phyloP scores from a whole-genome alignment of 768 basidiomycete genomes.

The Phaeotremella skinneri region DNA sequence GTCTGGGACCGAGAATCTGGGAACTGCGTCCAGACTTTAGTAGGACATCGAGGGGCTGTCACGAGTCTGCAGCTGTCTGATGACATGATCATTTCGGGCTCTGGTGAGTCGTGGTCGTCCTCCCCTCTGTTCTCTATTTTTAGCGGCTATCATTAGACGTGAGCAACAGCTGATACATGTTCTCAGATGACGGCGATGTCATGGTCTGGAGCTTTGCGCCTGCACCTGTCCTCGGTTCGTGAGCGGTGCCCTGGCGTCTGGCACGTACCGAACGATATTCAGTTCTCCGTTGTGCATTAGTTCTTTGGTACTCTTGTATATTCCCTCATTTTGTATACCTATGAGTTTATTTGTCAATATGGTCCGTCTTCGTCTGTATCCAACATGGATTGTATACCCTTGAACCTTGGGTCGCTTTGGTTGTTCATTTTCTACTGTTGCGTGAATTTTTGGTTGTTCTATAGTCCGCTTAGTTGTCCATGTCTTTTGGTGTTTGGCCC shows the following conservation, averaged over 20 bases:
- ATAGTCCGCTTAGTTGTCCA: too few relatives aligned
- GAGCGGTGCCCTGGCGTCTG: too few relatives aligned
- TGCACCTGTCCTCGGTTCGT: not conserved
- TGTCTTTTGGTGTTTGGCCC: too few relatives aligned
- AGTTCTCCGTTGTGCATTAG: too few relatives aligned
- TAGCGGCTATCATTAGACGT: not conserved
- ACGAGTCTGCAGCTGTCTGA: slow-evolving; percentile 85
- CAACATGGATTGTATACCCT: too few relatives aligned
- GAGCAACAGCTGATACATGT: slow-evolving; percentile 6
- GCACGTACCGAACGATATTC: too few relatives aligned
- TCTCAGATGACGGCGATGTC: slow-evolving; percentile 73
- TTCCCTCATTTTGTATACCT: not conserved
- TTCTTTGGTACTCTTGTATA: not conserved
- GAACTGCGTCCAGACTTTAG: slow-evolving; percentile 79
- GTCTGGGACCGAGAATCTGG: slow-evolving; percentile 93
- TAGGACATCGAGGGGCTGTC: slow-evolving; percentile 91
- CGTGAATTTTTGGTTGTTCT: too few relatives aligned
- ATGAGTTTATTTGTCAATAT: too few relatives aligned
- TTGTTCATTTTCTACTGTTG: too few relatives aligned
- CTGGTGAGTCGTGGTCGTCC: slow-evolving; percentile 50
- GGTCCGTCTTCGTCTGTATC: too few relatives aligned
- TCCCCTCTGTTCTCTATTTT: not conserved
- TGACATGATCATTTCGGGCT: slow-evolving; percentile 94
- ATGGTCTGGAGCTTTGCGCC: slow-evolving; percentile 69
- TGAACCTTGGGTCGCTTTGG: too few relatives aligned